A percentile compares a stretch with the other conserved stretches of the same genome.
Conservation (phyloP, 2,329 filamentous ascomycete genomes). For the Diplodia seriata region DNA sequence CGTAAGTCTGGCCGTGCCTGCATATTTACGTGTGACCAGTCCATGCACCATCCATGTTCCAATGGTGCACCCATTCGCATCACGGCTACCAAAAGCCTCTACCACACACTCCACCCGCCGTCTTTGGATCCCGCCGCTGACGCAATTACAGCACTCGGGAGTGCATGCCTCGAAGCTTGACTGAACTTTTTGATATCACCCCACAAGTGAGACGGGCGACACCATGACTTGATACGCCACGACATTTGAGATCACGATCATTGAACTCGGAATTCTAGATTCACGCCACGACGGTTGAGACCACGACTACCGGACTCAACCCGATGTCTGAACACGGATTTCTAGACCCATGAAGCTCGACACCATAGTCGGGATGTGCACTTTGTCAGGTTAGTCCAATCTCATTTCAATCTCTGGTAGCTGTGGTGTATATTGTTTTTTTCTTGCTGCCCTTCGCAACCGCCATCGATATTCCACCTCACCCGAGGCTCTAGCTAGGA, state of each 20-base stretch:
- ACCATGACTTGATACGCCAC: background rate
- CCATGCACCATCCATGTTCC: constrained; percentile 4
- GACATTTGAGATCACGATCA: background rate
- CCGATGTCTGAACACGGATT: background rate
- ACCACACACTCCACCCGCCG: background rate
- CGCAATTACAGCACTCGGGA: background rate
- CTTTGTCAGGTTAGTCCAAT: background rate
- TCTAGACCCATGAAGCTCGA: background rate
- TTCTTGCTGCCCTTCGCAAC: background rate
- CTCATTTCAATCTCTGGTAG: background rate
- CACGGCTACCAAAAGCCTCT: constrained; percentile 4
- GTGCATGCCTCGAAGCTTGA: background rate
- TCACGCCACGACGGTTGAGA: background rate
- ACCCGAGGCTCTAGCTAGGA: background rate
- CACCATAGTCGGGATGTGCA: background rate
- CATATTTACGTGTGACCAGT: constrained; percentile 8
- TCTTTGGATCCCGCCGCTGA: background rate
- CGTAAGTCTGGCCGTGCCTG: constrained; percentile 17
- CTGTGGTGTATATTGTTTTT: background rate
- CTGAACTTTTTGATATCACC: background rate
- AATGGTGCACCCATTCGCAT: background rate
- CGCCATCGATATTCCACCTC: background rate
- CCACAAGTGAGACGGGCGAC: background rate
- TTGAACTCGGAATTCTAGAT: background rate
- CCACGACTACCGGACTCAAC: background rate